Percentiles rank a stretch among this genome's conserved stretches.
Evolutionary conservation across 495 filamentous ascomycete genomes (phyloP).

Genomic region (Annulohypoxylon stygium): DNA sequence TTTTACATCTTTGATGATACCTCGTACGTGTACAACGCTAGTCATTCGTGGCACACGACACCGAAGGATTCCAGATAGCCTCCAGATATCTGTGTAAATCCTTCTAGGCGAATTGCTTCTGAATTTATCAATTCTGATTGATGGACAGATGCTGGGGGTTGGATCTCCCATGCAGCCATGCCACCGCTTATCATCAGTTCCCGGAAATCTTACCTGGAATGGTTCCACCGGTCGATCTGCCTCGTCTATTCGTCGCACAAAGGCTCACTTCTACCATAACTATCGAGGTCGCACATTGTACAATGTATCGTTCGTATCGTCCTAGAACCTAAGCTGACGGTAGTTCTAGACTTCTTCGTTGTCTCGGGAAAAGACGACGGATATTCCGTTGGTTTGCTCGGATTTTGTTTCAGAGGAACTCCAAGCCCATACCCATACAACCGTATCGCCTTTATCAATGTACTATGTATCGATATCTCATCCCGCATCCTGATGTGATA

Average conservation of each 20-base stretch:
- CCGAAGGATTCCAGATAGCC: conserved; percentile 10
- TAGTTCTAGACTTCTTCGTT: conserved; percentile 18
- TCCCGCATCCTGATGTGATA: conserved; percentile 21
- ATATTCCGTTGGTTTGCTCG: not conserved
- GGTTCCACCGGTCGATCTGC: not conserved
- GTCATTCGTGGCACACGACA: conserved; percentile 17
- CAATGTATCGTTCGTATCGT: conserved; percentile 14
- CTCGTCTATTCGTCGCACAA: not conserved
- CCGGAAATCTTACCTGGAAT: not conserved
- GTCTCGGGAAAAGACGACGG: not conserved
- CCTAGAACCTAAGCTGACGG: too few relatives aligned
- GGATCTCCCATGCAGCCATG: conserved; percentile 7
- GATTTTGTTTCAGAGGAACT: not conserved
- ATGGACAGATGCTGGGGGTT: conserved; percentile 23
- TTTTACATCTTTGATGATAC: not conserved
- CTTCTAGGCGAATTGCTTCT: not conserved
- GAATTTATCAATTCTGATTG: conserved; percentile 1
- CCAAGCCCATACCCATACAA: not conserved
- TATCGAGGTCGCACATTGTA: not conserved
- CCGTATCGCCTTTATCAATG: not conserved
- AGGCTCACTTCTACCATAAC: conserved; percentile 17
- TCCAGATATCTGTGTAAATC: not conserved
- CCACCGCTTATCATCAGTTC: conserved; percentile 16
- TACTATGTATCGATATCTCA: conserved; percentile 4
- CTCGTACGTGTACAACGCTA: conserved; percentile 25